These are phyloP conservation scores for Gentiana dahurica DNA, from an alignment of 257 asterid species.

Conservation along the genomic window DNA sequence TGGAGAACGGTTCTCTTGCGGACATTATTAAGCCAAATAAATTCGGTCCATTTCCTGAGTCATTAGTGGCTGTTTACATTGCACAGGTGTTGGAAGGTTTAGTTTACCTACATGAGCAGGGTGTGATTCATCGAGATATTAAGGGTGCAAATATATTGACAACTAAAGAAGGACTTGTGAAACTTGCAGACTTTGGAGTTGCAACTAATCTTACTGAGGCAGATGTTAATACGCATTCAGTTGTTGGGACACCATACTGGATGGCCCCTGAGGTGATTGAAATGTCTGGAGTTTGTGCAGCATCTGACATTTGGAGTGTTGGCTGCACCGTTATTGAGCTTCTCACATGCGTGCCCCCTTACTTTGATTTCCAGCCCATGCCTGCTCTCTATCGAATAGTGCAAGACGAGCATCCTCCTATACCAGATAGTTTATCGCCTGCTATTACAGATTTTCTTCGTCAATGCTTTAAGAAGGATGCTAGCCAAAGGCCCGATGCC, in stretches of 20 bases:
- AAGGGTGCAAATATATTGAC: slow-evolving; percentile 98
- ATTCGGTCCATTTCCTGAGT: slow-evolving; percentile 99
- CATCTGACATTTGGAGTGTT: slow-evolving; percentile 99
- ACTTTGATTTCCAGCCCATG: slow-evolving; percentile 98
- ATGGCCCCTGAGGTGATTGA: slow-evolving; percentile 99
- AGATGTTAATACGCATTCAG: slow-evolving; percentile 87
- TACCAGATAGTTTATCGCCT: slow-evolving; percentile 41
- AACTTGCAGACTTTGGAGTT: slow-evolving; percentile 99
- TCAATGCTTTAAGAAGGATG: slow-evolving; percentile 65
- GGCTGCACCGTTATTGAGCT: slow-evolving; percentile 99
- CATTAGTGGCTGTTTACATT: slow-evolving; percentile 88
- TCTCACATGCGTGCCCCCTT: slow-evolving; percentile 94
- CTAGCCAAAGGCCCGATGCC: slow-evolving; percentile 99
- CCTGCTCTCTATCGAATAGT: slow-evolving; percentile 97
- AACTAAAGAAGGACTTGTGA: slow-evolving; percentile 99
- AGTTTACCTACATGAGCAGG: slow-evolving; percentile 97
- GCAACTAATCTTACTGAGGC: slow-evolving; percentile 96
- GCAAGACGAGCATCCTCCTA: slow-evolving; percentile 59
- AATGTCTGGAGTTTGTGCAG: slow-evolving; percentile 99
- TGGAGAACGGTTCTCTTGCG: slow-evolving; percentile 98
- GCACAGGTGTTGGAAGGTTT: slow-evolving; percentile 99
- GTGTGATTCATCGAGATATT: slow-evolving; percentile 98
- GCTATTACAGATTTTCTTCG: slow-evolving; percentile 39
- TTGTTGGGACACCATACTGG: slow-evolving; percentile 99
- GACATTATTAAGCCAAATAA: slow-evolving; percentile 94